These are phyloP conservation scores for Fennellomyces sp. DNA, from an alignment of 371 early-diverging fungal genomes.

Conservation along the genomic window DNA sequence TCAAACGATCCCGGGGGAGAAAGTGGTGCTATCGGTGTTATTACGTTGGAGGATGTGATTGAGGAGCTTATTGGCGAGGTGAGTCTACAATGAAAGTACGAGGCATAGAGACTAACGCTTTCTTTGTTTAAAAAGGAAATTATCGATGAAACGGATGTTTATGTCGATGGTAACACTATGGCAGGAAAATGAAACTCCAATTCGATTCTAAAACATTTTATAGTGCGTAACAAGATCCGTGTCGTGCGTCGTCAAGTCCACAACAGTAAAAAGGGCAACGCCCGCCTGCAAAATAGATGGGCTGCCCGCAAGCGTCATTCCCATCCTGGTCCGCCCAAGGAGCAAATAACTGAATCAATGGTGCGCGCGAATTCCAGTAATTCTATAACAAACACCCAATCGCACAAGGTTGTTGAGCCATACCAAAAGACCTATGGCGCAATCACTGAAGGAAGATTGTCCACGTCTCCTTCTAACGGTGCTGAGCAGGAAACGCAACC, in stretches of 20 bases:
- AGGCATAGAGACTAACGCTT: background rate
- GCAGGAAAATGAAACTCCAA: background rate
- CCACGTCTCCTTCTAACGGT: constrained; percentile 11
- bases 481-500: constrained; percentile 10
- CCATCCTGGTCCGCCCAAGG: background rate
- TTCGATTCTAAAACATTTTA: too few relatives aligned
- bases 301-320: constrained; percentile 11
- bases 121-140: constrained; percentile 66
- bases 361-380: constrained; percentile 3
- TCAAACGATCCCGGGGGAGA: constrained; percentile 57
- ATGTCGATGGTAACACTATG: constrained; percentile 67
- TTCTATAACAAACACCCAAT: constrained; percentile 1
- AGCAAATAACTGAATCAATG: background rate
- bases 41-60: constrained; percentile 96
- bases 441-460: constrained; percentile 9
- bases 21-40: constrained; percentile 80
- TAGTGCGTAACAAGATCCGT: constrained; percentile 44
- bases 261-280: constrained; percentile 13
- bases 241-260: constrained; percentile 42
- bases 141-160: constrained; percentile 94
- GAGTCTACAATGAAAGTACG: constrained; percentile 8
- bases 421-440: constrained; percentile 22
- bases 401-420: constrained; percentile 18
- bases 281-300: constrained; percentile 9
- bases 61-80: constrained; percentile 93